A percentile compares a stretch with the other conserved stretches of the same genome.
Evolutionary conservation across 1,139 yeast genomes (phyloP).

Genomic region (Zygosaccharomyces sapae): DNA sequence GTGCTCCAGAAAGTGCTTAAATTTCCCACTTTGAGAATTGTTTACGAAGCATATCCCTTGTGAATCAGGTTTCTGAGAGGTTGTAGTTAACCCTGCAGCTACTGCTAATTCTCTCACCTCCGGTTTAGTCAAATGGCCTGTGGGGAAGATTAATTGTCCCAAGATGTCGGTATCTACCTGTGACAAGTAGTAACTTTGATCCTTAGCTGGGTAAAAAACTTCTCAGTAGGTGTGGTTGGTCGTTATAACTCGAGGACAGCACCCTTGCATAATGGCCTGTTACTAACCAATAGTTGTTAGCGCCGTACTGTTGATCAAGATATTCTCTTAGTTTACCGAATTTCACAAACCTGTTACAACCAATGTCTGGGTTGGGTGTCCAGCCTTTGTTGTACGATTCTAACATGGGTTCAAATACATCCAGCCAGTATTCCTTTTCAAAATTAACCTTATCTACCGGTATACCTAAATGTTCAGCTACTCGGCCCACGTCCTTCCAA

Average conservation of each 20-base stretch:
- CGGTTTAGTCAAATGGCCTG: slow-evolving; percentile 73
- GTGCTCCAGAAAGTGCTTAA: slow-evolving; percentile 70
- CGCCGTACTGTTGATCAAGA: slow-evolving; percentile 41
- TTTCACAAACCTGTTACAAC: slow-evolving; percentile 79
- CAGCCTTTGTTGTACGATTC: slow-evolving; percentile 61
- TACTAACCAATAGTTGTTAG: slow-evolving; percentile 71
- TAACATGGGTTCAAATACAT: slow-evolving; percentile 90
- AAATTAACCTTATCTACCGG: slow-evolving; percentile 76
- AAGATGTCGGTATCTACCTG: slow-evolving; percentile 52
- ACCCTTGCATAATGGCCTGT: slow-evolving; percentile 90
- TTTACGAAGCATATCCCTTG: slow-evolving; percentile 91
- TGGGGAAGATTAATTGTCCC: slow-evolving; percentile 61
- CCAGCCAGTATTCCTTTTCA: slow-evolving; percentile 87
- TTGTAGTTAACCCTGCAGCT: slow-evolving; percentile 51
- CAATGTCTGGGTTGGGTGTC: slow-evolving; percentile 94
- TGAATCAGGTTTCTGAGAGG: slow-evolving; percentile 73
- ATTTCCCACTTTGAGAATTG: slow-evolving; percentile 57
- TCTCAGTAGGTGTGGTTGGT: slow-evolving; percentile 50
- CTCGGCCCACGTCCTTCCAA: slow-evolving; percentile 76
- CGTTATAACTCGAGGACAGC: slow-evolving; percentile 35
- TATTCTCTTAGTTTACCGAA: slow-evolving; percentile 72
- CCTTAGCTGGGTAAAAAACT: slow-evolving; percentile 61
- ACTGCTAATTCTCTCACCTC: slow-evolving; percentile 66
- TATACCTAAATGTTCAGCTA: slow-evolving; percentile 57
- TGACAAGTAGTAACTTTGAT: slow-evolving; percentile 87